phyloP scores from a whole-genome alignment of 345 rosid genomes.

The Populus pruinosa region DNA sequence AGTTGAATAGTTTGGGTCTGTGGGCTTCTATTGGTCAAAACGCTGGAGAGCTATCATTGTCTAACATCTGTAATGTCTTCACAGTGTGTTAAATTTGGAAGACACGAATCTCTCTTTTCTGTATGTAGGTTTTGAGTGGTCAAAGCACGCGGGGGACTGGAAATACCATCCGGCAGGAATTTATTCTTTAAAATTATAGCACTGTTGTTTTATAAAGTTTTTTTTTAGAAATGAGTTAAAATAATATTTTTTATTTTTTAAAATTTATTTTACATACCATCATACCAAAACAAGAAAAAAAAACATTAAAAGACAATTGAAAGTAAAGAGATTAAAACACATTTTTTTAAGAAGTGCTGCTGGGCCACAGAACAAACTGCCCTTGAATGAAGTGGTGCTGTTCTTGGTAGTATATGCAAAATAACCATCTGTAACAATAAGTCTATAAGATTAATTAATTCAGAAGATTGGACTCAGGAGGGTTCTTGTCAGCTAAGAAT shows the following conservation, averaged over 20 bases:
- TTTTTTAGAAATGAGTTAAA: too few species aligned
- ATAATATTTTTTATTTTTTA: too few species aligned
- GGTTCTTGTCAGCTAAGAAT: background rate
- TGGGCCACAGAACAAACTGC: too few species aligned
- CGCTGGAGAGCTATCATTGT: background rate
- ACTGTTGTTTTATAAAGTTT: too few species aligned
- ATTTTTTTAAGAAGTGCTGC: too few species aligned
- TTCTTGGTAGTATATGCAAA: background rate
- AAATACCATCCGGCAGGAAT: background rate
- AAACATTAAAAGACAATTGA: too few species aligned
- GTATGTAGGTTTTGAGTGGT: background rate
- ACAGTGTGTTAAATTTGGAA: background rate
- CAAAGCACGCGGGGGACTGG: constrained; percentile 15
- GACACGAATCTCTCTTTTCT: background rate
- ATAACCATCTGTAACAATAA: background rate
- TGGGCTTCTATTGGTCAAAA: constrained; percentile 3
- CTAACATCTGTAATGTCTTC: background rate
- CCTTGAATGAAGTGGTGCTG: background rate
- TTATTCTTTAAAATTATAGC: too few species aligned
- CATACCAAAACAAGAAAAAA: too few species aligned
- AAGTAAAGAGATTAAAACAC: too few species aligned
- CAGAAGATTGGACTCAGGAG: too few species aligned
- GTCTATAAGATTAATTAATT: too few species aligned
- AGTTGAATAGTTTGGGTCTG: background rate
- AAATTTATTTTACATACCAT: too few species aligned